Percentiles rank a stretch among this genome's conserved stretches.
Evolutionary conservation across 805 yeast species (phyloP).

Genomic region (Saccharomycopsis schoenii): DNA sequence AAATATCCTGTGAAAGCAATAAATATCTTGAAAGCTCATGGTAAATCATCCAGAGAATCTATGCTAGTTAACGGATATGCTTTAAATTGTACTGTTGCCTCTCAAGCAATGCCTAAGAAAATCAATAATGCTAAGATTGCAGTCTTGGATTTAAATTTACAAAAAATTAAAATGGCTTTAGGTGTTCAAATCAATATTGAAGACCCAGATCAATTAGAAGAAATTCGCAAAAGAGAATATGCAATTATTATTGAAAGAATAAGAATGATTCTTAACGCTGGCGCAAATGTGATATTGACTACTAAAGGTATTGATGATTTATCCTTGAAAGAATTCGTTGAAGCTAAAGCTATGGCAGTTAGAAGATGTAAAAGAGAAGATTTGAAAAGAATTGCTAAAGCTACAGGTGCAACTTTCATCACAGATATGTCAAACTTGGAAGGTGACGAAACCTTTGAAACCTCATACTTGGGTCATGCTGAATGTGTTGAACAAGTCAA

Average conservation of each 20-base stretch:
- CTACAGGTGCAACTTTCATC: conserved; percentile 92
- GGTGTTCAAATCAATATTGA: conserved; percentile 96
- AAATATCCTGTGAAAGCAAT: conserved; percentile 97
- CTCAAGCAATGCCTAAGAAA: conserved; percentile 87
- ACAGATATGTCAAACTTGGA: conserved; percentile 85
- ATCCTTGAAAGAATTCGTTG: conserved; percentile 84
- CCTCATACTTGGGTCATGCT: conserved; percentile 78
- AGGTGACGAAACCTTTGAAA: conserved; percentile 88
- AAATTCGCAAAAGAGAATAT: conserved; percentile 79
- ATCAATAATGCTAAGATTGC: conserved; percentile 72
- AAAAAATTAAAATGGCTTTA: conserved; percentile 94
- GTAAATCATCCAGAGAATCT: conserved; percentile 84
- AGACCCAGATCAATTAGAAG: conserved; percentile 95
- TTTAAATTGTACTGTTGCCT: conserved; percentile 90
- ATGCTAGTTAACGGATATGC: conserved; percentile 89
- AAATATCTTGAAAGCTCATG: conserved; percentile 91
- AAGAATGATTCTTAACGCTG: conserved; percentile 69
- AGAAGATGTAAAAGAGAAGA: conserved; percentile 97
- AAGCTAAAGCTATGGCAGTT: conserved; percentile 87
- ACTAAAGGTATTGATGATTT: conserved; percentile 94
- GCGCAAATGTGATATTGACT: conserved; percentile 87
- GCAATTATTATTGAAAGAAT: conserved; percentile 80
- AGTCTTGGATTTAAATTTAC: conserved; percentile 82
- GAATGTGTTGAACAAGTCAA: conserved; percentile 84
- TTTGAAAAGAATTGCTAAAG: conserved; percentile 90